Conservation (phyloP, 2,329 filamentous ascomycete genomes). For the Trichoderma breve region DNA sequence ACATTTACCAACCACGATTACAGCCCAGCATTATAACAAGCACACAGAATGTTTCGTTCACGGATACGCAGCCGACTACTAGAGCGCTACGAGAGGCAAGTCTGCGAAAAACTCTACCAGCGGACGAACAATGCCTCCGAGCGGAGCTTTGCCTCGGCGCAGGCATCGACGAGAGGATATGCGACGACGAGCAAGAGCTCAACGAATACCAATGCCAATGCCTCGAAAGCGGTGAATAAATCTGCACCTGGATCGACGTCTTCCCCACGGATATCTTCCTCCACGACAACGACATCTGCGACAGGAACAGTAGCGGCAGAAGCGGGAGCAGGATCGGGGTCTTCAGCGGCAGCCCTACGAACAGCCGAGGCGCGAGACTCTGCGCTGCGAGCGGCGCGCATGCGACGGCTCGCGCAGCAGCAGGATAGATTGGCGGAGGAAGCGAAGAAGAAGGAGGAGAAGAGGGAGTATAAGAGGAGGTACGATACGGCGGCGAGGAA, state of each 20-base stretch:
- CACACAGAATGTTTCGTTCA: slow-evolving; percentile 10
- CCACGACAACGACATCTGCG: not conserved
- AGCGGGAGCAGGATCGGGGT: not conserved
- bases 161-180: not conserved
- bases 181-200: not conserved
- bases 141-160: not conserved
- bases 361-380: slow-evolving; percentile 27
- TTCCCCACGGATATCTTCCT: not conserved
- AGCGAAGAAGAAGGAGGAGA: slow-evolving; percentile 23
- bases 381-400: slow-evolving; percentile 26
- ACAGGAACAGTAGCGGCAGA: not conserved
- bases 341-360: slow-evolving; percentile 17
- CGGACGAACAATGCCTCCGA: not conserved
- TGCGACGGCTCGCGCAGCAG: slow-evolving; percentile 23
- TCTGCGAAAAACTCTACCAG: not conserved
- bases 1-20: not conserved
- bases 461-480: slow-evolving; percentile 41
- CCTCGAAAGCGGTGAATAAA: not conserved
- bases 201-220: not conserved
- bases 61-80: not conserved
- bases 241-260: not conserved
- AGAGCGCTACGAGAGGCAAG: not conserved
- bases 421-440: slow-evolving; percentile 24
- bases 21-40: not conserved
- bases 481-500: slow-evolving; percentile 46